These are phyloP conservation scores for Limnanthes douglasii DNA, from an alignment of 345 rosid genomes.

Conservation along the genomic window DNA sequence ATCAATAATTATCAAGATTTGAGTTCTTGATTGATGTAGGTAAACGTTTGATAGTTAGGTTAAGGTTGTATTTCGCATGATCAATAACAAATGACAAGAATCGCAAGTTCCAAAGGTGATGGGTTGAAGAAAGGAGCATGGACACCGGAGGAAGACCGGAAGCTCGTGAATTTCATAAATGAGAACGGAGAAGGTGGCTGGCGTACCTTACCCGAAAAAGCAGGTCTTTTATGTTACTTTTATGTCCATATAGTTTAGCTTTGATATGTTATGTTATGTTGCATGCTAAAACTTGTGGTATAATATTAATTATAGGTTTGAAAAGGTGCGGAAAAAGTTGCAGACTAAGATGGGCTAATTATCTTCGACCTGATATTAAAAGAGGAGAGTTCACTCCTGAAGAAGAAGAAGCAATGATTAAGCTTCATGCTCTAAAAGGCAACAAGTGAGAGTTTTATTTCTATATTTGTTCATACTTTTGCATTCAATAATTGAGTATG, in stretches of 20 bases:
- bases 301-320: slow-evolving; percentile 13
- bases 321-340: slow-evolving; percentile 41
- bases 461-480: background rate
- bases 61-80: too few species aligned
- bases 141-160: slow-evolving; percentile 34
- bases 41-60: too few species aligned
- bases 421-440: slow-evolving; percentile 29
- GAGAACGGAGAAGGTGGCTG: slow-evolving; percentile 35
- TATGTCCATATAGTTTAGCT: slow-evolving; percentile 5
- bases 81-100: slow-evolving; percentile 25
- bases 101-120: slow-evolving; percentile 14
- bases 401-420: slow-evolving; percentile 23
- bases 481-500: background rate
- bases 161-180: slow-evolving; percentile 23
- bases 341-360: slow-evolving; percentile 37
- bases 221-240: slow-evolving; percentile 14
- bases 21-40: too few species aligned
- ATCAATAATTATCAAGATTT: too few species aligned
- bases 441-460: slow-evolving; percentile 21
- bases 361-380: slow-evolving; percentile 33
- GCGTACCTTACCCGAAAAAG: slow-evolving; percentile 33
- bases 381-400: slow-evolving; percentile 29
- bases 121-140: slow-evolving; percentile 36
- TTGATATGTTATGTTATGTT: background rate
- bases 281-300: background rate